Percentiles rank a stretch among this genome's conserved stretches.
These are phyloP conservation scores for Exserohilum rostratum DNA, from an alignment of 2,329 filamentous ascomycete species.

Conservation along the genomic window DNA sequence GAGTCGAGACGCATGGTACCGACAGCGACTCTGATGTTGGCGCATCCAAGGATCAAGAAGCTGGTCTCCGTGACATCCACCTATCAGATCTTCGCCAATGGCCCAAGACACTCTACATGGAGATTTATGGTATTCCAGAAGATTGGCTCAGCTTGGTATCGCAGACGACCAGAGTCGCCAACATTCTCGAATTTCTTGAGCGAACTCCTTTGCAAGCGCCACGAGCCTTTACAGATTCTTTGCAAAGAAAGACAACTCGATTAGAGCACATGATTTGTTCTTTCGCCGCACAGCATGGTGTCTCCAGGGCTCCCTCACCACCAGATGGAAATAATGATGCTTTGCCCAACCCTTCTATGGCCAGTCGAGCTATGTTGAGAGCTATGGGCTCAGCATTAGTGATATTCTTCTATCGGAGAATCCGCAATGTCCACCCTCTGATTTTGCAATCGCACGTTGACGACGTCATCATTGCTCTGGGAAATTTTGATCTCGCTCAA, in stretches of 20 bases:
- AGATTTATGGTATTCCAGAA: constrained; percentile 53
- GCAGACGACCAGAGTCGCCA: constrained; percentile 53
- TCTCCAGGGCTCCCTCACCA: background rate
- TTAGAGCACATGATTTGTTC: constrained; percentile 24
- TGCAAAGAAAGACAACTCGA: constrained; percentile 18
- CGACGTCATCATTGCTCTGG: constrained; percentile 1
- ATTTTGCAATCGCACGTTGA: constrained; percentile 49
- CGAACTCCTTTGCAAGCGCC: constrained; percentile 14
- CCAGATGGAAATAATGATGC: background rate
- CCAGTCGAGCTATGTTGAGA: constrained; percentile 40
- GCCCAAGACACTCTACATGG: constrained; percentile 43
- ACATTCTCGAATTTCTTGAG: constrained; percentile 30
- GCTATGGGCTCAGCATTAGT: constrained; percentile 51
- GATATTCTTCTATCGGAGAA: constrained; percentile 52
- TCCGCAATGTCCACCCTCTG: constrained; percentile 48
- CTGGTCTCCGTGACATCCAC: constrained; percentile 49
- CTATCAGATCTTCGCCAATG: constrained; percentile 30
- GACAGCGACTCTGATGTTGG: background rate
- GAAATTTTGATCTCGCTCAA: constrained; percentile 13
- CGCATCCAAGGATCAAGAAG: constrained; percentile 31
- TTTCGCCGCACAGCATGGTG: constrained; percentile 16
- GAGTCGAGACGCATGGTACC: background rate
- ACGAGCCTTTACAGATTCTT: constrained; percentile 17
- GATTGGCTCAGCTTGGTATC: constrained; percentile 54
- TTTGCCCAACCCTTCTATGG: background rate